Base-by-base conservation (phyloP, 2,329 filamentous ascomycete species). In the Clonostachys solani region DNA sequence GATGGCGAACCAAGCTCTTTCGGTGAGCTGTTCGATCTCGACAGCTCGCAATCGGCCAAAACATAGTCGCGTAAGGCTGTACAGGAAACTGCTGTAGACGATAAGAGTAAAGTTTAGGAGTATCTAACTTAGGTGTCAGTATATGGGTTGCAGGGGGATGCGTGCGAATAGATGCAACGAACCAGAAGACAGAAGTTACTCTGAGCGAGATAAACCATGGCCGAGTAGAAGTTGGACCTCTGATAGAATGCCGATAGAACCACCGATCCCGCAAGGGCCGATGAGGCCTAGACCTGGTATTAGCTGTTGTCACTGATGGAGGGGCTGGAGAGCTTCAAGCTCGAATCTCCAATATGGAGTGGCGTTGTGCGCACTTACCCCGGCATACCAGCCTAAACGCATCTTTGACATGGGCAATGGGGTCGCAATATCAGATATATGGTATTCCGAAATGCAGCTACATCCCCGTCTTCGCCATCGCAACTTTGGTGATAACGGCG, bases 1-100 rank as follows among this genome's bases (percentile, higher is more conserved):
- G 38, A 97, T 89, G 37, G 94, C 92, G 62, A 96, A 96, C 95
- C 95, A 99, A 44, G 89, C 92, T 67, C 92, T 92, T 67, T 99
- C 94, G 63, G 95, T 96, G 13, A 99, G 81, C 65, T 97, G 92
- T 67, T 99, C 95, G 59, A 94, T 88, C 73, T 99, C 94, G 72
- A 95, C 89, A 23, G 91, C 87, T 55, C 95, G 90, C 18, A 99
- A 81, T 16, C 83, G 85, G 50, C 94, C 94, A 61, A 92, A 99
- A 63, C 95, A 89, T 45, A 96, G 74, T 58, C 91, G 85, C 64
- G 96, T 94, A 16, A 99, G 79, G 50, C 84, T 87, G 68, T 92
- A 95, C 52, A 96, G 82, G 57, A 95, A 80, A 57, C 82, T 85
- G 53, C 85, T 84, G 50, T 92, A 91, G 50, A 89, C 66, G 46